A percentile compares a stretch with the other conserved stretches of the same genome.
phyloP scores from a whole-genome alignment of 2,329 filamentous ascomycete genomes.

The Clonostachys sp. region DNA sequence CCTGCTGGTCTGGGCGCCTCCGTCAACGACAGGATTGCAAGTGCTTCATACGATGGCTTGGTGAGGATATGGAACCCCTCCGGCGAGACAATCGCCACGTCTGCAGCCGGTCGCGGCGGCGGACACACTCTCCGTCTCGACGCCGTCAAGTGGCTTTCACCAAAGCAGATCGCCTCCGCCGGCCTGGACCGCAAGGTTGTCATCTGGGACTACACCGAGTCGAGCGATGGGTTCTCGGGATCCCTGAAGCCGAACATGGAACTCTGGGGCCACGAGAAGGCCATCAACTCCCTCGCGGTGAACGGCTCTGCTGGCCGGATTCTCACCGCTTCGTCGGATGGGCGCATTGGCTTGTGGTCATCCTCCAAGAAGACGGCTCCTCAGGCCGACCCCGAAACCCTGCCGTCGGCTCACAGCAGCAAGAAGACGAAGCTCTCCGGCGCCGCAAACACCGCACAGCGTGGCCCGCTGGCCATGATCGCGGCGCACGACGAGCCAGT shows the following conservation, averaged over 20 bases:
- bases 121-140: conserved; percentile 77
- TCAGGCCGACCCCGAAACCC: conserved; percentile 62
- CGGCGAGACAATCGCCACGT: conserved; percentile 78
- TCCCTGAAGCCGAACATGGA: conserved; percentile 71
- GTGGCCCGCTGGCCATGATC: conserved; percentile 74
- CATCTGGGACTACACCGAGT: conserved; percentile 82
- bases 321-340: conserved; percentile 80
- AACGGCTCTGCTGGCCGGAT: conserved; percentile 71
- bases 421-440: conserved; percentile 71
- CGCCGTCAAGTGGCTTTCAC: conserved; percentile 76
- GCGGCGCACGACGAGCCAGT: conserved; percentile 69
- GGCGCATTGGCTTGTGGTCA: conserved; percentile 84
- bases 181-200: conserved; percentile 82
- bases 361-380: conserved; percentile 73
- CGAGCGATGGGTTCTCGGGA: conserved; percentile 52
- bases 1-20: conserved; percentile 41
- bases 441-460: conserved; percentile 51
- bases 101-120: conserved; percentile 58
- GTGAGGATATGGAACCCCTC: conserved; percentile 87
- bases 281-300: conserved; percentile 70
- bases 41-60: conserved; percentile 88
- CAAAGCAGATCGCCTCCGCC: conserved; percentile 74
- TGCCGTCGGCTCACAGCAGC: conserved; percentile 61
- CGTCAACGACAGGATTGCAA: conserved; percentile 62
- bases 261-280: conserved; percentile 75